phyloP scores from a whole-genome alignment of 2,329 filamentous ascomycete species.

The Cordyceps pruinosa region DNA sequence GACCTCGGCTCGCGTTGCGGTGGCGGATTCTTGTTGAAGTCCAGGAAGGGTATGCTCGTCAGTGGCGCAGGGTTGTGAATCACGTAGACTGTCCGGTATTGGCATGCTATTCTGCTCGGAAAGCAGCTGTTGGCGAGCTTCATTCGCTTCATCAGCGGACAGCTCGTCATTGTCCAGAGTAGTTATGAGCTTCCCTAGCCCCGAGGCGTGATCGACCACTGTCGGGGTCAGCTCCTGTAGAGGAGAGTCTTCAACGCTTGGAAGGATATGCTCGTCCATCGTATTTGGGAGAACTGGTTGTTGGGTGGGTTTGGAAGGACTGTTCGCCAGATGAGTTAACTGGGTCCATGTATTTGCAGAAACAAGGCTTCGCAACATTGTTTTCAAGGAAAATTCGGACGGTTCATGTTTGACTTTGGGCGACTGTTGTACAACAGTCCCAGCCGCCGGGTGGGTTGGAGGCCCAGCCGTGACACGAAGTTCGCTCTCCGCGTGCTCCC shows the following conservation, averaged over 20 bases:
- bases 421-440: neutral
- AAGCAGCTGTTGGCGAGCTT: neutral
- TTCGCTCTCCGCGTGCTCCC: neutral
- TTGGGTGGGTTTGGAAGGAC: neutral
- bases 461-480: conserved; percentile 15
- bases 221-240: neutral
- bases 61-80: neutral
- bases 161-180: no score
- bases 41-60: neutral
- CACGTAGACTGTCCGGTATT: neutral
- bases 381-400: conserved; percentile 18
- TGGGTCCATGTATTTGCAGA: conserved; percentile 21
- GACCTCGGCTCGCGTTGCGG: neutral
- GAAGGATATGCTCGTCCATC: neutral
- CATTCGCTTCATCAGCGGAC: neutral
- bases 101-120: neutral
- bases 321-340: conserved; percentile 13
- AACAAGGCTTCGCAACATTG: conserved; percentile 19
- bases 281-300: neutral
- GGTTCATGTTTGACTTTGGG: neutral
- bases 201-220: no score
- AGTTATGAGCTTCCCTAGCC: neutral
- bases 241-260: neutral
- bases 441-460: conserved; percentile 23
- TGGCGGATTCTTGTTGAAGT: neutral